A percentile compares a stretch with the other conserved stretches of the same genome.
These are phyloP conservation scores for Candida maesae DNA, from an alignment of 805 yeast genomes.

Conservation along the genomic window DNA sequence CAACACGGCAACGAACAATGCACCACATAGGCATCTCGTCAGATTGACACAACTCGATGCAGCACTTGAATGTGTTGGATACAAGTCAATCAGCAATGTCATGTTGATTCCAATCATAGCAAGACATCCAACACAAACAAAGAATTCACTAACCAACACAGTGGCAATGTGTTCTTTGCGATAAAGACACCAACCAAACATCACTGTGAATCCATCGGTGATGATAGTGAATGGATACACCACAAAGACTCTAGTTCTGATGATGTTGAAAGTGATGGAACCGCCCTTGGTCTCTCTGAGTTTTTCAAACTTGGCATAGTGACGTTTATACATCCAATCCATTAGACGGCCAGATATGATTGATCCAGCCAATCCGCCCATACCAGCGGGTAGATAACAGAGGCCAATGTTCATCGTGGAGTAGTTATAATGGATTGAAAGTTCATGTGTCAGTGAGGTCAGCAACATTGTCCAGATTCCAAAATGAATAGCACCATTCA, in stretches of 20 bases:
- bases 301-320: slow-evolving; percentile 16
- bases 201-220: slow-evolving; percentile 38
- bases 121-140: slow-evolving; percentile 56
- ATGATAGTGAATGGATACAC: slow-evolving; percentile 40
- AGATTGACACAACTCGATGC: slow-evolving; percentile 72
- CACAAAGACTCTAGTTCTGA: slow-evolving; percentile 50
- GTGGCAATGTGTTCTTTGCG: slow-evolving; percentile 3
- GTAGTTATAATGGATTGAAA: slow-evolving; percentile 48
- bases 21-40: slow-evolving; percentile 68
- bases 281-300: slow-evolving; percentile 22
- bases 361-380: slow-evolving; percentile 61
- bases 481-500: slow-evolving; percentile 61
- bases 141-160: slow-evolving; percentile 47
- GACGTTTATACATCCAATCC: slow-evolving; percentile 39
- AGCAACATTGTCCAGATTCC: slow-evolving; percentile 68
- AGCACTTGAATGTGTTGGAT: slow-evolving; percentile 66
- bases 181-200: slow-evolving; percentile 77
- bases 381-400: slow-evolving; percentile 72
- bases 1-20: slow-evolving; percentile 65
- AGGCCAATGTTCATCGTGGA: slow-evolving; percentile 58
- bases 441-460: slow-evolving; percentile 57
- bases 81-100: slow-evolving; percentile 72
- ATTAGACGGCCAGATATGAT: slow-evolving; percentile 52
- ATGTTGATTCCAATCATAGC: slow-evolving; percentile 54
- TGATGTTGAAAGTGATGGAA: slow-evolving; percentile 42